A percentile compares a stretch with the other conserved stretches of the same genome.
These are phyloP conservation scores for Rhizophora mangle DNA, from an alignment of 345 rosid species.

Conservation along the genomic window DNA sequence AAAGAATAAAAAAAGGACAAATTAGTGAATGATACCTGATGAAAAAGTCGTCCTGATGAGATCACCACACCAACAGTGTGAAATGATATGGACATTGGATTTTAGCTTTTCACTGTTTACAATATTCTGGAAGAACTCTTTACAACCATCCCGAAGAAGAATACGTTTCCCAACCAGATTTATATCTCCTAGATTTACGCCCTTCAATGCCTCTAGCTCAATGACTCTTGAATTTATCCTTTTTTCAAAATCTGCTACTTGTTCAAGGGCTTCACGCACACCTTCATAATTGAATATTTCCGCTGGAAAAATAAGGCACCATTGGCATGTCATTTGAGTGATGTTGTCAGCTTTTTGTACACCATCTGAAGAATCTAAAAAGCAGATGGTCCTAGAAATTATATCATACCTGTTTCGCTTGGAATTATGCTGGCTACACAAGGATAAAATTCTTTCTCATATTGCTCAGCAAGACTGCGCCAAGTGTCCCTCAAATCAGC, in stretches of 20 bases:
- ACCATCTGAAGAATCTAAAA: too few species aligned
- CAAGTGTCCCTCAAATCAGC: too few species aligned
- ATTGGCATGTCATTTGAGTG: too few species aligned
- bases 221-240: slow-evolving; percentile 13
- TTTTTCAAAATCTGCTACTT: slow-evolving; percentile 13
- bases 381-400: too few species aligned
- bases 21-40: slow-evolving; percentile 12
- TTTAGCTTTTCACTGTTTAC: slow-evolving; percentile 8
- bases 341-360: too few species aligned
- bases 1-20: too few species aligned
- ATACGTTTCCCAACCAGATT: slow-evolving; percentile 13
- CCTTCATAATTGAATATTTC: slow-evolving; percentile 5
- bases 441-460: too few species aligned
- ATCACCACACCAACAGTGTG: slow-evolving; percentile 21
- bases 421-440: too few species aligned
- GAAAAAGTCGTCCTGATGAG: slow-evolving; percentile 21
- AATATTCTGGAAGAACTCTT: slow-evolving; percentile 12
- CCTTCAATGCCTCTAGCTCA: slow-evolving; percentile 15
- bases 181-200: slow-evolving; percentile 12
- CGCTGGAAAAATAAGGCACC: background rate
- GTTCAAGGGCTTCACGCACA: slow-evolving; percentile 14
- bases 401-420: too few species aligned
- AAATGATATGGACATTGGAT: slow-evolving; percentile 9
- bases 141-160: slow-evolving; percentile 13
- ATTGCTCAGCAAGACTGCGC: too few species aligned